Percentiles rank a stretch among this genome's conserved stretches.
phyloP scores from a whole-genome alignment of 2,329 filamentous ascomycete species.

The Xylariomycetidae sp. region DNA sequence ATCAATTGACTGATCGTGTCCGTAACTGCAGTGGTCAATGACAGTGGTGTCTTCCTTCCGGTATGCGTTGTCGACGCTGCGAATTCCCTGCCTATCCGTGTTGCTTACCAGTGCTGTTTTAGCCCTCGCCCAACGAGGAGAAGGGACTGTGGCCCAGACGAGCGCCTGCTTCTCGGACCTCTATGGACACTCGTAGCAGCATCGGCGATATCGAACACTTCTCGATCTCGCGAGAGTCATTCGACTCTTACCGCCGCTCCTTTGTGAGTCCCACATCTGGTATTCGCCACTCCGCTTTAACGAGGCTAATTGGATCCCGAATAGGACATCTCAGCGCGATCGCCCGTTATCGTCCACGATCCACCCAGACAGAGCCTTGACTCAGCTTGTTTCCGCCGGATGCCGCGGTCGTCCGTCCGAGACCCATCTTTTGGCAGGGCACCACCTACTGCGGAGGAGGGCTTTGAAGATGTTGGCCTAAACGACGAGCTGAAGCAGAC shows the following conservation, averaged over 20 bases:
- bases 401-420: conserved; percentile 55
- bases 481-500: conserved; percentile 67
- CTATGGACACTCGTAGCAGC: conserved; percentile 49
- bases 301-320: conserved; percentile 2
- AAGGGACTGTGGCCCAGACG: conserved; percentile 68
- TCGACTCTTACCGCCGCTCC: conserved; percentile 91
- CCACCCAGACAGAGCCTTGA: conserved; percentile 71
- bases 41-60: conserved; percentile 89
- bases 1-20: conserved; percentile 12
- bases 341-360: conserved; percentile 61
- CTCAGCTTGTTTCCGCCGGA: conserved; percentile 58
- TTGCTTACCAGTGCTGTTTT: conserved; percentile 23
- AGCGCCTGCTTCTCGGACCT: conserved; percentile 44
- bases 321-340: conserved; percentile 83
- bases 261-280: conserved; percentile 60
- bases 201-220: conserved; percentile 86
- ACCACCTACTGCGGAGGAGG: conserved; percentile 65
- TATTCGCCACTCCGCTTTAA: neutral
- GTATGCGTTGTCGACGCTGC: conserved; percentile 43
- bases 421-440: conserved; percentile 53
- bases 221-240: conserved; percentile 91
- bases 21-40: conserved; percentile 71
- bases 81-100: conserved; percentile 4
- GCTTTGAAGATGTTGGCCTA: conserved; percentile 86
- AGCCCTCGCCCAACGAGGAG: conserved; percentile 87